Evolutionary conservation across 192 early-diverging fungal genomes (phyloP).

Genomic region (Gigaspora rosea): DNA sequence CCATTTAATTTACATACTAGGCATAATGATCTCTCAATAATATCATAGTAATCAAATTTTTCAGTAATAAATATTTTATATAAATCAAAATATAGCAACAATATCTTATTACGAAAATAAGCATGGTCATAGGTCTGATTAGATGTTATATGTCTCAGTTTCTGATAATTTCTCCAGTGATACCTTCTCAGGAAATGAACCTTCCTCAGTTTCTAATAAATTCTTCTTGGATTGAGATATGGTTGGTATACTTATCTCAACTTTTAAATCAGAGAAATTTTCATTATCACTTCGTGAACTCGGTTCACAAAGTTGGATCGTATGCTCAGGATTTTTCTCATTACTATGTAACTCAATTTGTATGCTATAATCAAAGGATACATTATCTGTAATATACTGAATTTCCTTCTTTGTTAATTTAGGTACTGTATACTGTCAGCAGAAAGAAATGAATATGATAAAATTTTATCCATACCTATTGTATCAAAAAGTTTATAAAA

Average conservation of each 20-base stretch:
- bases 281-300: conserved; percentile 5
- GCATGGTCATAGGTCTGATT: neutral
- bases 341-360: conserved; percentile 11
- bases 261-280: conserved; percentile 1
- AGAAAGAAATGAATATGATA: too few relatives aligned
- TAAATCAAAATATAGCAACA: conserved; percentile 7
- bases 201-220: conserved; percentile 14
- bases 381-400: neutral
- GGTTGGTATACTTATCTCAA: conserved; percentile 4
- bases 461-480: too few relatives aligned
- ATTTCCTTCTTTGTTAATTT: too few relatives aligned
- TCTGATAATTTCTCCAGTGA: neutral
- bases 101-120: conserved; percentile 23
- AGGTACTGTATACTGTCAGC: too few relatives aligned
- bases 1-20: conserved; percentile 9
- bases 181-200: conserved; percentile 1
- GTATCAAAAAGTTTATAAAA: too few relatives aligned
- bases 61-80: conserved; percentile 18
- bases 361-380: conserved; percentile 10
- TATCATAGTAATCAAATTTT: conserved; percentile 17
- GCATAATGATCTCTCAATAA: conserved; percentile 14
- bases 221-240: conserved; percentile 1
- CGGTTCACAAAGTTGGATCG: conserved; percentile 16
- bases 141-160: conserved; percentile 1
- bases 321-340: too few relatives aligned